These are phyloP conservation scores for Fusarium foetens DNA, from an alignment of 2,329 filamentous ascomycete species.

Conservation along the genomic window DNA sequence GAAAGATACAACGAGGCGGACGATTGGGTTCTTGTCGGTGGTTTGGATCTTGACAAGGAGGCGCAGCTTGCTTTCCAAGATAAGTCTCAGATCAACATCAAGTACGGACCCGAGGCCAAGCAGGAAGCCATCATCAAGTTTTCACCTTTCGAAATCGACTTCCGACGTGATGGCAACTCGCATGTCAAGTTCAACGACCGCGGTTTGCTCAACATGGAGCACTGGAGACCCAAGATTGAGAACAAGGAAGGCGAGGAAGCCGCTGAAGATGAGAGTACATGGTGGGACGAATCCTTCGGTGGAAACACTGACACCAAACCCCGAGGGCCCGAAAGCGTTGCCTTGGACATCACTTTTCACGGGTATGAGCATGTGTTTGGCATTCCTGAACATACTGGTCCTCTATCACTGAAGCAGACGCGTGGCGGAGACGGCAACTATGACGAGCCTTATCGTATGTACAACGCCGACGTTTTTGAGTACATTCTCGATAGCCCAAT, in stretches of 20 bases:
- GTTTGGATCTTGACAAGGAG: slow-evolving; percentile 75
- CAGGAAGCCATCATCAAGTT: slow-evolving; percentile 88
- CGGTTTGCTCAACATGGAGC: slow-evolving; percentile 92
- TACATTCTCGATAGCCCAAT: slow-evolving; percentile 97
- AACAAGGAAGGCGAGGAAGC: slow-evolving; percentile 65
- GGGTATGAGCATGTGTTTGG: slow-evolving; percentile 94
- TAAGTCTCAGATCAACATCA: slow-evolving; percentile 75
- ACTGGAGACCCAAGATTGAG: slow-evolving; percentile 91
- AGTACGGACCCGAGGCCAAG: slow-evolving; percentile 79
- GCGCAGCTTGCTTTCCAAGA: slow-evolving; percentile 75
- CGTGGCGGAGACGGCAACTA: slow-evolving; percentile 88
- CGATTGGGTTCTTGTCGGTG: slow-evolving; percentile 87
- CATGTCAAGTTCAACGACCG: slow-evolving; percentile 91
- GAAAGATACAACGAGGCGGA: slow-evolving; percentile 94
- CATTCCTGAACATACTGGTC: slow-evolving; percentile 91
- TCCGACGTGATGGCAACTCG: slow-evolving; percentile 81
- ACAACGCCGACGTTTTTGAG: slow-evolving; percentile 98
- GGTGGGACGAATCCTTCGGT: slow-evolving; percentile 98
- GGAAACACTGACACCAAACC: slow-evolving; percentile 96
- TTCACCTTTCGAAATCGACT: slow-evolving; percentile 85
- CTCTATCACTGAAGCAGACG: slow-evolving; percentile 89
- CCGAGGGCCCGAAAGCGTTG: slow-evolving; percentile 91
- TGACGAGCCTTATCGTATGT: slow-evolving; percentile 89
- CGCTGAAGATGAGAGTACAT: slow-evolving; percentile 84
- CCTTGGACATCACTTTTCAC: slow-evolving; percentile 89